These are phyloP conservation scores for Phyllostachys edulis DNA, from an alignment of 176 grass and related monocot species.

Conservation along the genomic window DNA sequence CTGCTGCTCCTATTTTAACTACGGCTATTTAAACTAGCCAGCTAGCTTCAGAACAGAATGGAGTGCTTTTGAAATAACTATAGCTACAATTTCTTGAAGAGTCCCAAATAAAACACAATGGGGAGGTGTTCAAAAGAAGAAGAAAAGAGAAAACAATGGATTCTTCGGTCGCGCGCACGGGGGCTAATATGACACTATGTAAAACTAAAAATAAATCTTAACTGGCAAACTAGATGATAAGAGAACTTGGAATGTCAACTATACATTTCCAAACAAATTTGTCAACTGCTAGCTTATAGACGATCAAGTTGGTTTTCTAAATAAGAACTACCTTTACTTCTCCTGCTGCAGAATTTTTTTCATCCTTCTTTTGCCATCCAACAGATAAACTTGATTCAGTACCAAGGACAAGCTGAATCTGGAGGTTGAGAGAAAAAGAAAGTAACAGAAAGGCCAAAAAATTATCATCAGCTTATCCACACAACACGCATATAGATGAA, in stretches of 20 bases:
- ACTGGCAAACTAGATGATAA: neutral
- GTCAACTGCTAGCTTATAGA: neutral
- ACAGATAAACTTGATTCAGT: slow-evolving; percentile 77
- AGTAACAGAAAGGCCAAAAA: neutral
- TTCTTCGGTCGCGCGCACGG: neutral
- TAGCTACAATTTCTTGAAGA: neutral
- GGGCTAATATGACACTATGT: neutral
- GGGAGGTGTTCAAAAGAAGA: slow-evolving; percentile 1
- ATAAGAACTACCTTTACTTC: slow-evolving; percentile 78
- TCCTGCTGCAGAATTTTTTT: slow-evolving; percentile 80
- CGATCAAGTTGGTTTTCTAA: slow-evolving; percentile 11
- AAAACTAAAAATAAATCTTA: slow-evolving; percentile 19
- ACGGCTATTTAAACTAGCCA: neutral
- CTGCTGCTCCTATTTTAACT: neutral
- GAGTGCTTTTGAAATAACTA: neutral
- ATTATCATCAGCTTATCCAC: slow-evolving; percentile 2
- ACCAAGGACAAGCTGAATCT: slow-evolving; percentile 98
- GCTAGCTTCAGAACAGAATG: slow-evolving; percentile 1
- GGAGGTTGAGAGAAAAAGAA: slow-evolving; percentile 30
- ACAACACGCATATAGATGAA: slow-evolving; percentile 7
- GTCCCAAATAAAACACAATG: neutral
- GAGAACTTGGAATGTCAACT: neutral
- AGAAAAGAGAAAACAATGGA: neutral
- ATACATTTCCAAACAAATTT: neutral
- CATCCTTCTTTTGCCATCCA: slow-evolving; percentile 95